phyloP scores from a whole-genome alignment of 495 filamentous ascomycete genomes.

The Neurospora sp. region DNA sequence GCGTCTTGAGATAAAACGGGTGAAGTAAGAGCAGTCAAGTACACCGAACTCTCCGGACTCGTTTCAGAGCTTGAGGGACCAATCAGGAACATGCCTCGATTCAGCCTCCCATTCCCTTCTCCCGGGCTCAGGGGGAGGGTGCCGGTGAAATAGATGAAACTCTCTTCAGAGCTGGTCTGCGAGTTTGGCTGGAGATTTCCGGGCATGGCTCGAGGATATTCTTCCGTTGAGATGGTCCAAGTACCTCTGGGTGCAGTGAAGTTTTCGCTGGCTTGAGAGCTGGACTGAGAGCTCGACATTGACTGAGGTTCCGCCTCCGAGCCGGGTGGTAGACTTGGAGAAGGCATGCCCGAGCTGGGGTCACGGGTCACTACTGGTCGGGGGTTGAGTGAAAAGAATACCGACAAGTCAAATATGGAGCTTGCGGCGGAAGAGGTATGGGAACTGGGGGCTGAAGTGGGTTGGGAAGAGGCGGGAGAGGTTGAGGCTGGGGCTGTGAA shows the following conservation, averaged over 20 bases:
- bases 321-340: neutral
- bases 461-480: neutral
- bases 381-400: neutral
- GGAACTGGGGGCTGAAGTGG: neutral
- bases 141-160: neutral
- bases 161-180: neutral
- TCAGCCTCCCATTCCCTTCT: neutral
- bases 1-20: fast-evolving
- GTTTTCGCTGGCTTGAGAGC: neutral
- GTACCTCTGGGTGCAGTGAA: neutral
- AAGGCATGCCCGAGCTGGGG: neutral
- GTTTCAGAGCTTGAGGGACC: neutral
- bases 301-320: neutral
- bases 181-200: neutral
- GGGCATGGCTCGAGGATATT: neutral
- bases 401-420: neutral
- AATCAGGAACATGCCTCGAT: neutral
- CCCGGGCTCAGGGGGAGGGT: neutral
- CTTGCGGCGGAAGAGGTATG: neutral
- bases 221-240: neutral
- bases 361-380: neutral
- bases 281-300: neutral
- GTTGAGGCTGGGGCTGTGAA: neutral
- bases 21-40: neutral
- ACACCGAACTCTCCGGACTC: neutral